Evolutionary conservation across 306 rosid species (phyloP), one percentile per base, ranked within the genome.

Genomic region (Casuarina equisetifolia): DNA sequence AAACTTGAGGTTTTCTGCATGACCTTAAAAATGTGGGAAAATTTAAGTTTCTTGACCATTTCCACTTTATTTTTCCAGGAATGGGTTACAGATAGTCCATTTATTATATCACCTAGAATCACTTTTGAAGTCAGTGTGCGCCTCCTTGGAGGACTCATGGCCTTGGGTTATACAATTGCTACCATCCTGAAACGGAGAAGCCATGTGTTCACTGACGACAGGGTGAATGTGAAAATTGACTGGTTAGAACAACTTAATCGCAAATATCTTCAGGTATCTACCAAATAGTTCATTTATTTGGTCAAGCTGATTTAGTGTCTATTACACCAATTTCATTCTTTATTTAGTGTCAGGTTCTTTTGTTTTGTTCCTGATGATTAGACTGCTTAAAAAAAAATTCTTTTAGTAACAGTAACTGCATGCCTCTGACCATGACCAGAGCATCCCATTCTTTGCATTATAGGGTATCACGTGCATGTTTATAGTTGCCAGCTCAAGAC

Each of bases 141-240:
- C 73, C 99, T 95, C 84, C 97, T 95, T 67, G 99, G 99, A 81
- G 99, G 99, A 75, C 86, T 95, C 82, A 95, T 95, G 99, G 99
- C 99, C 76, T 87, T 95, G 84, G 99, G 99, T 35, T 95, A 95
- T 78, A 95, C 99, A 46, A 95, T 95, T 82, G 99, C 98, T 16
- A 72, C 90, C 86, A 95, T 95, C 85, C 86, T 95, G 78, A 95
- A 95, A 91, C 85, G 99, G 85, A 89, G 90, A 84, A 95, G 99
- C 73, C 99, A 92, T 83, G 79, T 90, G 71, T 95, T 95, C 74
- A 44, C 66, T 25, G 90, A 95, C 62, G 97, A 95, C 70, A 92
- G 81, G 85, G 92, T 95, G 76, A 85, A 86, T 44, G 82, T 95
- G 68, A 95, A 95, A 89, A 92, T 89, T 57, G 98, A 95, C 84